Evolutionary conservation across 78 protist genomes (phyloP).

Genomic region (Dictyostelium citrinum): DNA sequence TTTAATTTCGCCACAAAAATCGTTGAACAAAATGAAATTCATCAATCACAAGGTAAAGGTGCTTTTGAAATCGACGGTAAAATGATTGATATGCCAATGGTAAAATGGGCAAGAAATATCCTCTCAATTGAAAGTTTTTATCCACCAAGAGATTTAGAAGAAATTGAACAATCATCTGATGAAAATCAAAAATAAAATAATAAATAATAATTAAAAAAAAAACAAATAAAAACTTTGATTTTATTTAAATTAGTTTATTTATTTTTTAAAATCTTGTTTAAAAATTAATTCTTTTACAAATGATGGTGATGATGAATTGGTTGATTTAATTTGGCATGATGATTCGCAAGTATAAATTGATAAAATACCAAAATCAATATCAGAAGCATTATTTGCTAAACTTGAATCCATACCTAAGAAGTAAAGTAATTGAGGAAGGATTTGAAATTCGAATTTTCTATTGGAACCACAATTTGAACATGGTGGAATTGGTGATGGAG

Average conservation of each 20-base stretch:
- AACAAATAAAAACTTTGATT: no score
- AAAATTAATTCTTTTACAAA: conserved; percentile 33
- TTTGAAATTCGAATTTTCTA: conserved; percentile 43
- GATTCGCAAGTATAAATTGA: conserved; percentile 44
- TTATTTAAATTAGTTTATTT: no score
- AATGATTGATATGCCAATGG: conserved; percentile 84
- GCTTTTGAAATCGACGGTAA: conserved; percentile 84
- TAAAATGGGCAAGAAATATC: conserved; percentile 67
- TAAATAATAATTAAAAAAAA: background rate
- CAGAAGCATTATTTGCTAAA: background rate
- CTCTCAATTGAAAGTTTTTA: conserved; percentile 46
- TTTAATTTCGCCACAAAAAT: conserved; percentile 65
- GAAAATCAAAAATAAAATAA: background rate
- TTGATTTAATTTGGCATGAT: conserved; percentile 16
- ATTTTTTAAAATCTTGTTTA: conserved; percentile 71
- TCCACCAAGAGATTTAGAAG: conserved; percentile 50
- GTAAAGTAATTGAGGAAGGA: conserved; percentile 33
- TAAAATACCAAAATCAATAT: conserved; percentile 61
- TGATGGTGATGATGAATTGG: background rate
- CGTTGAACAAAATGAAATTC: conserved; percentile 60
- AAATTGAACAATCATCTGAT: background rate
- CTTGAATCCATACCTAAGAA: conserved; percentile 18
- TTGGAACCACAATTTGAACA: conserved; percentile 11
- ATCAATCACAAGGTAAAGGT: conserved; percentile 72
- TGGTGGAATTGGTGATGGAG: background rate